Evolutionary conservation across 2,329 filamentous ascomycete genomes (phyloP).

Genomic region (Venturia effusa): DNA sequence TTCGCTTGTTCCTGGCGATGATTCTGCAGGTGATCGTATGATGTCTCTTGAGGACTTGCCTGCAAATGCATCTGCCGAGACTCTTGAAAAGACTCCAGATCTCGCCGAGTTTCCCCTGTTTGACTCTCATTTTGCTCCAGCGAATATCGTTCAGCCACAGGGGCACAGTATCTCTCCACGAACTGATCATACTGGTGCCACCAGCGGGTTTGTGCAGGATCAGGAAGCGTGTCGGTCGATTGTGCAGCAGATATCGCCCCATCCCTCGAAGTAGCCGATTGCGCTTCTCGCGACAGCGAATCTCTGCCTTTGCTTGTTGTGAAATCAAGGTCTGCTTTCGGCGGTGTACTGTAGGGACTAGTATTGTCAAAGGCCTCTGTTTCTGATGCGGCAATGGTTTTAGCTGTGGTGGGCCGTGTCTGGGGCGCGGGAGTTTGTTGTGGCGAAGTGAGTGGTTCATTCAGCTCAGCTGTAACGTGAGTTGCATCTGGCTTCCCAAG

Average conservation of each 20-base stretch:
- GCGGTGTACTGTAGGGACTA: neutral
- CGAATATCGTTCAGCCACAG: neutral
- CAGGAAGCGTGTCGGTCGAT: constrained; percentile 1
- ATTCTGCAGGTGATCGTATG: too few species aligned
- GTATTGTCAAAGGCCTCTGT: neutral
- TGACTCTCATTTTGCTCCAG: neutral
- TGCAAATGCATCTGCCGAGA: neutral
- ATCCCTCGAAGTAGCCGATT: neutral
- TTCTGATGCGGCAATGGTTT: neutral
- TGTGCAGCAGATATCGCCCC: neutral
- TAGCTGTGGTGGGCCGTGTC: neutral
- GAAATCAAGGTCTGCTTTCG: neutral
- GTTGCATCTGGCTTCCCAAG: neutral
- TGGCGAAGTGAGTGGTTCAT: neutral
- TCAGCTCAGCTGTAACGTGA: neutral
- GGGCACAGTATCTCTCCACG: neutral
- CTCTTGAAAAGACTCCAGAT: neutral
- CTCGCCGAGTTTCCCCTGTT: neutral
- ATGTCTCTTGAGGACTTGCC: neutral
- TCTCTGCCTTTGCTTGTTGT: neutral
- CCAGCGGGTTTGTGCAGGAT: neutral
- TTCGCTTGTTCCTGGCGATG: neutral
- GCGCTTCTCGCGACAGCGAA: neutral
- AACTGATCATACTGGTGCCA: neutral
- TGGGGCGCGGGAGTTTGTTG: neutral